These are phyloP conservation scores for Psilocybe sp. DNA, from an alignment of 768 basidiomycete species.

Conservation along the genomic window DNA sequence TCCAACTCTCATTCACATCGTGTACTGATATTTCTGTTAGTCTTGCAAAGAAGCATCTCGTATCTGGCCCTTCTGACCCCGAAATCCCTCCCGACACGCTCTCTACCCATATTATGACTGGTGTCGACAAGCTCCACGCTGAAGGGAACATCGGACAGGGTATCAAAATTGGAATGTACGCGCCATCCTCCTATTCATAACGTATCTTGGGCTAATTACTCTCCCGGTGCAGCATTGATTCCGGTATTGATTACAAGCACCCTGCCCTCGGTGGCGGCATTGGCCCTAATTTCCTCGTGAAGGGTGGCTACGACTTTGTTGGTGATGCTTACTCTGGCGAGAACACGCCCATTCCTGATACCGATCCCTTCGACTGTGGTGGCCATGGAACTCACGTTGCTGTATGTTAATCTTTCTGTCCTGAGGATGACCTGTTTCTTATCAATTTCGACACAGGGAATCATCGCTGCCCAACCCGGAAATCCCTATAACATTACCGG, in stretches of 20 bases:
- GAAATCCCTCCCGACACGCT: conserved; percentile 38
- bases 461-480: conserved; percentile 55
- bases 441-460: conserved; percentile 31
- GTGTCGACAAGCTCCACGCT: conserved; percentile 63
- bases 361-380: conserved; percentile 11
- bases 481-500: conserved; percentile 67
- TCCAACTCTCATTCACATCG: not conserved
- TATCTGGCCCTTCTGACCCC: conserved; percentile 35
- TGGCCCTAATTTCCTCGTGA: conserved; percentile 43
- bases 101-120: conserved; percentile 51
- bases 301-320: conserved; percentile 53
- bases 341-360: conserved; percentile 10
- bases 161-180: conserved; percentile 63
- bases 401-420: conserved; percentile 3
- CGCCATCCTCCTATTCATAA: not conserved
- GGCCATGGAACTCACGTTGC: conserved; percentile 51
- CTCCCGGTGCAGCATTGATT: conserved; percentile 39
- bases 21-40: conserved; percentile 2
- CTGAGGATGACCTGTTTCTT: not conserved
- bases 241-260: conserved; percentile 52
- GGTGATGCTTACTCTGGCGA: conserved; percentile 40
- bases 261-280: conserved; percentile 47
- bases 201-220: not conserved
- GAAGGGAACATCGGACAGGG: conserved; percentile 63
- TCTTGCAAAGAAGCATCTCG: conserved; percentile 34